Evolutionary conservation across 768 basidiomycete species (phyloP).

Genomic region (Phlegmacium glaucopus): DNA sequence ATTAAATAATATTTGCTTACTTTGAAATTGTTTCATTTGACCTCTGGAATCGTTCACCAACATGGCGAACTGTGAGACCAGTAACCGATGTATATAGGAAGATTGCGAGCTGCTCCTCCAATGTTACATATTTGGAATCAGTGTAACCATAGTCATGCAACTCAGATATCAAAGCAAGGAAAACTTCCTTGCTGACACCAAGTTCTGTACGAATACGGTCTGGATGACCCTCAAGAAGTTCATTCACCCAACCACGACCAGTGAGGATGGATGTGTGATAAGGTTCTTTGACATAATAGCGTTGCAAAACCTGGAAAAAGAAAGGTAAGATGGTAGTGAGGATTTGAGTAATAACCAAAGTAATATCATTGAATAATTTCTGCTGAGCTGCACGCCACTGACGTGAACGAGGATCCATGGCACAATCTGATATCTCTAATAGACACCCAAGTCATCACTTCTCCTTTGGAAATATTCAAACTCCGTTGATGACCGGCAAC

Average conservation of each 20-base stretch:
- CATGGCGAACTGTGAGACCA: constrained; percentile 19
- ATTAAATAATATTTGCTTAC: background rate
- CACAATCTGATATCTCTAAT: too few relatives aligned
- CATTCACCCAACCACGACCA: background rate
- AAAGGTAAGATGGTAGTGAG: too few relatives aligned
- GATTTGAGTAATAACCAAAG: too few relatives aligned
- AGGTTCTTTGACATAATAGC: background rate
- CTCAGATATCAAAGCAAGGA: constrained; percentile 4
- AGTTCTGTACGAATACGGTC: background rate
- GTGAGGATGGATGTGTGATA: constrained; percentile 3
- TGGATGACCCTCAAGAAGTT: constrained; percentile 2
- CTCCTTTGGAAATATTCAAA: too few relatives aligned
- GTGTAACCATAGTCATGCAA: constrained; percentile 9
- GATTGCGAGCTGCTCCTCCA: constrained; percentile 26
- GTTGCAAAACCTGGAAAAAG: too few relatives aligned
- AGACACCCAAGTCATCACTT: too few relatives aligned
- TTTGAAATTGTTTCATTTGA: background rate
- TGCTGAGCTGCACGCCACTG: too few relatives aligned
- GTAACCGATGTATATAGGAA: constrained; percentile 25
- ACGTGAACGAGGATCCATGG: too few relatives aligned
- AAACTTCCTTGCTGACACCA: constrained; percentile 2
- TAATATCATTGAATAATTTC: too few relatives aligned
- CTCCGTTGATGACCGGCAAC: too few relatives aligned
- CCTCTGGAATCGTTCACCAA: constrained; percentile 26
- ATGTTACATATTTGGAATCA: constrained; percentile 20